Evolutionary conservation across 2,329 filamentous ascomycete genomes (phyloP).

Genomic region (Nakataea oryzae): DNA sequence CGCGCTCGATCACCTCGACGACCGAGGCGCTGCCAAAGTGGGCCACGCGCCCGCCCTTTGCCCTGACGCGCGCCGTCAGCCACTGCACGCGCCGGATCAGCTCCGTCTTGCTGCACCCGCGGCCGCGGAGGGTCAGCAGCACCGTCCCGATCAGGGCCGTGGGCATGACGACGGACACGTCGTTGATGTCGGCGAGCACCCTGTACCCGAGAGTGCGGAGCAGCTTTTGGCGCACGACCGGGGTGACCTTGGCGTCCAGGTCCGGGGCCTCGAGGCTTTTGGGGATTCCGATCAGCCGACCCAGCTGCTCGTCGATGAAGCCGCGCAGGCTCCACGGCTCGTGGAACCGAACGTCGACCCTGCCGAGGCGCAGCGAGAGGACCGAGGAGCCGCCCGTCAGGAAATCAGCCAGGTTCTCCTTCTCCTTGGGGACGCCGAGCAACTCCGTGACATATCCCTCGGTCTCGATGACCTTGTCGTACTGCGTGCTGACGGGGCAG

Average conservation of each 20-base stretch:
- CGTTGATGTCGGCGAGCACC: constrained; percentile 88
- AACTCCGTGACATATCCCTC: constrained; percentile 94
- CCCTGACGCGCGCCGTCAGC: constrained; percentile 71
- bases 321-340: constrained; percentile 84
- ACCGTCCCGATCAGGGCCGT: constrained; percentile 93
- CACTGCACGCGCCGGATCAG: constrained; percentile 81
- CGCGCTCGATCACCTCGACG: constrained; percentile 74
- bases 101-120: constrained; percentile 82
- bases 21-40: constrained; percentile 80
- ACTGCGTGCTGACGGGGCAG: constrained; percentile 92
- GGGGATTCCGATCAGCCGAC: constrained; percentile 41
- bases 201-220: constrained; percentile 84
- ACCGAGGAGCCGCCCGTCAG: constrained; percentile 77
- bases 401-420: constrained; percentile 86
- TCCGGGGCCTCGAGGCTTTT: constrained; percentile 27
- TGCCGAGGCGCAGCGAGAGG: constrained; percentile 75
- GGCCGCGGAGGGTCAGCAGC: constrained; percentile 77
- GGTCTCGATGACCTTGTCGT: constrained; percentile 98
- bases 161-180: constrained; percentile 95
- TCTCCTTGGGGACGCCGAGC: constrained; percentile 86
- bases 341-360: constrained; percentile 92
- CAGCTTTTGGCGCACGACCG: constrained; percentile 56
- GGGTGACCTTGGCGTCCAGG: constrained; percentile 34
- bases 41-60: constrained; percentile 83
- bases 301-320: constrained; percentile 71